Evolutionary conservation across 345 rosid species (phyloP), one percentile per base, ranked within the genome.

Genomic region (Lepidium sativum): DNA sequence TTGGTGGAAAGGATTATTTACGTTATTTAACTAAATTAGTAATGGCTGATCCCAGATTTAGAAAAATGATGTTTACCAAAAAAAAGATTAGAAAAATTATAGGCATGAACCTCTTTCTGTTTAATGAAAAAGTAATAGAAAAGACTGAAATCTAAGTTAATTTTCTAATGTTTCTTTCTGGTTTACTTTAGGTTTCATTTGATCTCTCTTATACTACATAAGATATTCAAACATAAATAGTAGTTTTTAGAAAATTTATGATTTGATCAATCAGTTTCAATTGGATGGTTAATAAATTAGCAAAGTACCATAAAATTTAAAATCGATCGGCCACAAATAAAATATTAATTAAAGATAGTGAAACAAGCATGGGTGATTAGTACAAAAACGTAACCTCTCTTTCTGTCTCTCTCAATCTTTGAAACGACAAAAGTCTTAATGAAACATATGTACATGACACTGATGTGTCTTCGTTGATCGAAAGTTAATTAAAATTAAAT

Each of bases 341-440:
- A 9, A 60, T 45, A 60, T 18, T n/a, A 73, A 67, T 37, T 45
- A 73, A 60, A 73, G 68, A 67, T 60, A 73, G 63, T 63, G 72
- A 73, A 67, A 60, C 77, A 73, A 66, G 62, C 68, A 43, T 31
- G 63, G 67, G 77, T 59, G 77, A 52, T 73, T 54, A 73, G 77
- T 73, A 73, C 77, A 34, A 51, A 63, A 67, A 67, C 72, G 77
- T 44, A 67, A 60, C 45, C 45, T 51, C 51, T 60, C 59, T 68
- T 8, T 37, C 42, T 35, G 37, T 1, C 13, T 49, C 55, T 27
- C 35, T 48, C 65, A 64, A 72, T 20, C 59, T 72, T 65, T 50
- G 4, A 72, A 67, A 67, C 72, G 72, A 73, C 77, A 73, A 73
- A 73, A 67, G 72, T 73, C 57, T 73, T 73, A 65, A 66, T 65